Percentiles rank a stretch among this genome's conserved stretches.
These are phyloP conservation scores for Eucalyptus polyanthemos DNA, from an alignment of 345 rosid genomes.

Conservation along the genomic window DNA sequence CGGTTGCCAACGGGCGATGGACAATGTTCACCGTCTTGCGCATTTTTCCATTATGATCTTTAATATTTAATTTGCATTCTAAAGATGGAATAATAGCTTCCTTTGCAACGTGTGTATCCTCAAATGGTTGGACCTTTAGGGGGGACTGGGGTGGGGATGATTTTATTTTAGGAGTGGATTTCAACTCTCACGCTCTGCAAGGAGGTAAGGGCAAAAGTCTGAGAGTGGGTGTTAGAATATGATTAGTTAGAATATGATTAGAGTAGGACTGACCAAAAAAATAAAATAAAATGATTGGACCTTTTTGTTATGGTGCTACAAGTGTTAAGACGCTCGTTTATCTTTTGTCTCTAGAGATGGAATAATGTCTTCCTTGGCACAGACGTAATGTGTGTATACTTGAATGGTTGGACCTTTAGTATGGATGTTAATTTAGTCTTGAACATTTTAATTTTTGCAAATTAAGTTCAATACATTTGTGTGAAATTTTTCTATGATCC, in stretches of 20 bases:
- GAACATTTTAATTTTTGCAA: background rate
- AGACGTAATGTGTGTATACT: too few species aligned
- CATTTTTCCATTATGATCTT: background rate
- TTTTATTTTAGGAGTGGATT: too few species aligned
- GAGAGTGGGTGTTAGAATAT: too few species aligned
- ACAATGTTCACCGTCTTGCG: background rate
- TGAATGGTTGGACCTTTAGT: background rate
- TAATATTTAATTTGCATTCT: background rate
- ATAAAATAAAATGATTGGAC: too few species aligned
- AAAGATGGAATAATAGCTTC: background rate
- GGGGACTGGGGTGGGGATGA: too few species aligned
- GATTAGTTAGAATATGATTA: too few species aligned
- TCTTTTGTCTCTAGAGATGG: background rate
- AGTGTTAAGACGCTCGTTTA: background rate
- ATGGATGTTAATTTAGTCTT: rapidly evolving
- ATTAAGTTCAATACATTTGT: background rate
- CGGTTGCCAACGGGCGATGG: background rate
- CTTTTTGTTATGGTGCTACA: background rate
- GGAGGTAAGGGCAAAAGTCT: too few species aligned
- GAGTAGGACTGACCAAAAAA: too few species aligned
- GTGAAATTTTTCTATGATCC: rapidly evolving
- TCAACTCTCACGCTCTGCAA: too few species aligned
- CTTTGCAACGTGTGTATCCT: background rate
- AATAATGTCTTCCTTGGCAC: too few species aligned
- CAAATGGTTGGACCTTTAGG: background rate